Evolutionary conservation across 2,329 filamentous ascomycete species (phyloP).

Genomic region (Ascochyta pisi): DNA sequence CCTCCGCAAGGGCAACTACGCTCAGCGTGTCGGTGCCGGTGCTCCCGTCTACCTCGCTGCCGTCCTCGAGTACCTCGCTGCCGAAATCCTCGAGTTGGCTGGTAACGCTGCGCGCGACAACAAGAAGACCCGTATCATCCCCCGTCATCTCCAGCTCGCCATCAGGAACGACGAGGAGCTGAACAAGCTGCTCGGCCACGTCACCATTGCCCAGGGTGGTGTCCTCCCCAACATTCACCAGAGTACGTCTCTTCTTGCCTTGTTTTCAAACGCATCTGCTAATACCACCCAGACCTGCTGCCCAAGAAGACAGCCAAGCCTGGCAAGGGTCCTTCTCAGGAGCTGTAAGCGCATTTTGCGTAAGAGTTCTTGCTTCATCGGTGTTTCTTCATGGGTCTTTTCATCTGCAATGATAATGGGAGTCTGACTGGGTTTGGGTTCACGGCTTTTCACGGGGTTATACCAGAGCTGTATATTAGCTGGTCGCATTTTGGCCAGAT

Average conservation of each 20-base stretch:
- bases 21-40: conserved; percentile 98
- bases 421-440: conserved; percentile 68
- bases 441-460: conserved; percentile 58
- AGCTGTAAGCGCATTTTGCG: conserved; percentile 72
- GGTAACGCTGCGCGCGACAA: conserved; percentile 99
- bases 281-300: conserved; percentile 76
- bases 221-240: conserved; percentile 97
- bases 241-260: conserved; percentile 69
- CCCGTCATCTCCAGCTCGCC: conserved; percentile 97
- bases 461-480: conserved; percentile 69
- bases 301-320: conserved; percentile 99
- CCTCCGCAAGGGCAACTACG: conserved; percentile 98
- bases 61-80: conserved; percentile 97
- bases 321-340: conserved; percentile 91
- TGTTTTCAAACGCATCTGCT: conserved; percentile 39
- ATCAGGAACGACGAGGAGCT: conserved; percentile 99
- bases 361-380: conserved; percentile 49
- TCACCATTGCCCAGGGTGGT: conserved; percentile 97
- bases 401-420: conserved; percentile 77
- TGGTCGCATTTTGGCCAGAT: conserved; percentile 57
- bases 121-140: conserved; percentile 99
- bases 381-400: conserved; percentile 62
- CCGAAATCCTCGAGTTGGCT: conserved; percentile 98
- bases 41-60: conserved; percentile 97
- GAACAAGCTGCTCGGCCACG: conserved; percentile 97